Percentiles rank a stretch among this genome's conserved stretches.
These are phyloP conservation scores for Durio zibethinus DNA, from an alignment of 345 rosid species.

Conservation along the genomic window DNA sequence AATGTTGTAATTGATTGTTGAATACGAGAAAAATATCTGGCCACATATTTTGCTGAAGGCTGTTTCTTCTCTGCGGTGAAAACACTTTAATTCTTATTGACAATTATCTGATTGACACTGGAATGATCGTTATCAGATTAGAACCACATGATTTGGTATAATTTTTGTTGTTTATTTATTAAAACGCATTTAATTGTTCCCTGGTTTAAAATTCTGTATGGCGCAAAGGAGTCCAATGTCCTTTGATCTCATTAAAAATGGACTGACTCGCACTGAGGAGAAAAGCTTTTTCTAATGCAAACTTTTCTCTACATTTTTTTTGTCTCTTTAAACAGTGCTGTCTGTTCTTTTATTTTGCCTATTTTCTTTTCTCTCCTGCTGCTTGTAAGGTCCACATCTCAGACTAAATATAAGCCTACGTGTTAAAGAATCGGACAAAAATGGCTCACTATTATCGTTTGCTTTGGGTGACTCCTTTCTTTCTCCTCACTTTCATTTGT, in stretches of 20 bases:
- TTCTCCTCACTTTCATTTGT: neutral
- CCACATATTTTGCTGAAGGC: neutral
- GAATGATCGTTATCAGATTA: neutral
- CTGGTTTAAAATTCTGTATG: neutral
- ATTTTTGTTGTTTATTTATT: neutral
- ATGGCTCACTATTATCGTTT: neutral
- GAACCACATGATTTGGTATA: neutral
- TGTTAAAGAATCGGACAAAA: neutral
- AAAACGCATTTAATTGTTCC: neutral
- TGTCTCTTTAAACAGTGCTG: constrained; percentile 14
- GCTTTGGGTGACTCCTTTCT: neutral
- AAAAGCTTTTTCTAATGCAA: constrained; percentile 5
- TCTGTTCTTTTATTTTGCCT: constrained; percentile 12
- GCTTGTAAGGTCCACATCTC: constrained; percentile 37
- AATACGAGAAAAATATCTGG: neutral
- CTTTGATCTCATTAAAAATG: constrained; percentile 9
- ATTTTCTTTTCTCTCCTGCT: neutral
- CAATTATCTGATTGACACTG: neutral
- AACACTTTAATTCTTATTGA: neutral
- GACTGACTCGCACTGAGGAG: neutral
- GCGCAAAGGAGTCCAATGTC: neutral
- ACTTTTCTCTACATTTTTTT: constrained; percentile 23
- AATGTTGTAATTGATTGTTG: neutral
- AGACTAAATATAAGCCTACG: constrained; percentile 22
- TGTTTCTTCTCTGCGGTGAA: neutral